Base-by-base conservation (phyloP, 108 stramenopile genomes). In the Bacterosira constricta region DNA sequence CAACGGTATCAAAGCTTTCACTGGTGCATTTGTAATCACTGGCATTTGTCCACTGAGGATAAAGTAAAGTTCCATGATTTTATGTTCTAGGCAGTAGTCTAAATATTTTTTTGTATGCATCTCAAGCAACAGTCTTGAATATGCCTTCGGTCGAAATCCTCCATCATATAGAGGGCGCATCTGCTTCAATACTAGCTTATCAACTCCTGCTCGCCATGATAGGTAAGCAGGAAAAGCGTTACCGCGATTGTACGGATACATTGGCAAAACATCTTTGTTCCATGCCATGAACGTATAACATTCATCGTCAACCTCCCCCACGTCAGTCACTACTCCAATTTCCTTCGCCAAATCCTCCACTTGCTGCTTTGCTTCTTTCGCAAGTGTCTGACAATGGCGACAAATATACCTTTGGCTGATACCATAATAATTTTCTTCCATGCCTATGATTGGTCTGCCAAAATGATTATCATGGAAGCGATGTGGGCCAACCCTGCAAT, bases 91-190 rank as follows among this genome's bases (percentile, higher is more conserved):
- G n/a, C n/a, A n/a, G n/a, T n/a, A n/a, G n/a, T n/a, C n/a, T n/a
- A n/a, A n/a, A n/a, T n/a, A 38, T 63, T 64, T 34, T 5, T 34
- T 53, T 7, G 66, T 42, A 30, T 78, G 77, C n/a, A 68, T 4
- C 53, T 78, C 77, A n/a, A 64, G 58, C 4, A 78, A 7, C 1
- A 65, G 17, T n/a, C 71, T 45, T 0, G 69, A 52, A 54, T 71
- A 60, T 25, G 38, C 11, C 30, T 71, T 63, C 12, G 69, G 69
- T 15, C 47, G 41, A 0, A 78, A 1, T 0, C 52, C 61, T 5
- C 44, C 52, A 36, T 78, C 69, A 71, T 71, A 78, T 3, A 71
- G 53, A 15, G 77, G 69, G 3, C 61, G 38, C 77, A 78, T 78
- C 62, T 64, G n/a, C 21, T 78, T 63, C 0, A 78, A 20, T 13